Percentiles rank a stretch among this genome's conserved stretches.
These are phyloP conservation scores for Cryptococcus wingfieldii DNA, from an alignment of 1,284 basidiomycete species.

Conservation along the genomic window DNA sequence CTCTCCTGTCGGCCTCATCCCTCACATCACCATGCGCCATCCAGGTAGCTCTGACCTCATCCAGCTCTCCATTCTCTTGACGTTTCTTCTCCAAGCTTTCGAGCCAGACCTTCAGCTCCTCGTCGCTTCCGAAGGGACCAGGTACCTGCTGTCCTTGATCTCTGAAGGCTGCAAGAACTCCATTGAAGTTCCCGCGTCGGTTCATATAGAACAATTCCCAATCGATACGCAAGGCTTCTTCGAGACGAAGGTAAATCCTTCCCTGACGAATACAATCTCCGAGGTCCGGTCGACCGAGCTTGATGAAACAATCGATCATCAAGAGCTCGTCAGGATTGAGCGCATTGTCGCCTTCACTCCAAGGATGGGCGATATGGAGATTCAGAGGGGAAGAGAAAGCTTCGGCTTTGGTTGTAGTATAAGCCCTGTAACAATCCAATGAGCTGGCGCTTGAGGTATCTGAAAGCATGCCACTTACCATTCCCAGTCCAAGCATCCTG, in stretches of 20 bases:
- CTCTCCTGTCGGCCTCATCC: too few species aligned
- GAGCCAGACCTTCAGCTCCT: not conserved
- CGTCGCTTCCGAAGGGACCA: not conserved
- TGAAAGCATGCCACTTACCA: conserved; percentile 8
- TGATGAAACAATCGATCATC: conserved; percentile 4
- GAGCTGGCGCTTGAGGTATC: not conserved
- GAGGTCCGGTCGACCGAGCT: conserved; percentile 9
- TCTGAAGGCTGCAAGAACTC: not conserved
- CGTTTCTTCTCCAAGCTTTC: not conserved
- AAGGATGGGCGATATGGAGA: not conserved
- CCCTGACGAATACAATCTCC: conserved; percentile 7
- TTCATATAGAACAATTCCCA: too few species aligned
- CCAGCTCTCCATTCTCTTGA: not conserved
- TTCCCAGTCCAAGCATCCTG: conserved; percentile 16
- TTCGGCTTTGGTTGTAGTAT: conserved; percentile 3
- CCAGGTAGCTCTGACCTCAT: not conserved
- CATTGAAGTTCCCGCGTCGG: too few species aligned
- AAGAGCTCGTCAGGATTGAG: conserved; percentile 1
- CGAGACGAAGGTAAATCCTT: conserved; percentile 10
- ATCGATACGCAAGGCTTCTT: too few species aligned
- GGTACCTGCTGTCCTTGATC: not conserved
- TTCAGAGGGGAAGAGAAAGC: not conserved
- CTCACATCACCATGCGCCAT: too few species aligned
- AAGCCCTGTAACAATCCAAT: not conserved
- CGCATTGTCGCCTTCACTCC: not conserved